phyloP scores from a whole-genome alignment of 1,284 basidiomycete genomes.

The Heimioporus retisporus region DNA sequence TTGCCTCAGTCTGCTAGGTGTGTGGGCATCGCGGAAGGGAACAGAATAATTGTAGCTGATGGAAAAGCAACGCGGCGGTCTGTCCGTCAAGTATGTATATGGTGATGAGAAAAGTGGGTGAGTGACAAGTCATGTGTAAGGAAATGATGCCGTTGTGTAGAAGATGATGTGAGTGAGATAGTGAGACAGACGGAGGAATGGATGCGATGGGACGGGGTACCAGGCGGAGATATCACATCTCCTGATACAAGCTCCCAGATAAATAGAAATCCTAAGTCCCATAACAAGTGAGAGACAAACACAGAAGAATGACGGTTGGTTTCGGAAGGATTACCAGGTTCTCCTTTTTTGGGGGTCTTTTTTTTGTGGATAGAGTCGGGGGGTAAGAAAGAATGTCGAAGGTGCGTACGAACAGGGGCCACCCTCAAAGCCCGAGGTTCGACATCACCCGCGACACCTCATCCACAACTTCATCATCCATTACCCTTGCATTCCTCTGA shows the following conservation, averaged over 20 bases:
- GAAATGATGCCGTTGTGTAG: slow-evolving; percentile 42
- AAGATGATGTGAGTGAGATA: slow-evolving; percentile 42
- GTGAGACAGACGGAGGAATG: slow-evolving; percentile 29
- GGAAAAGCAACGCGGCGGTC: slow-evolving; percentile 17
- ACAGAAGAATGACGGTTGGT: slow-evolving; percentile 22
- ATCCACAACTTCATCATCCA: slow-evolving; percentile 72
- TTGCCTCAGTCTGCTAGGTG: slow-evolving; percentile 19
- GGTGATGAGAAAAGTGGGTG: slow-evolving; percentile 15
- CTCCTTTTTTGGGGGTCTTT: slow-evolving; percentile 17
- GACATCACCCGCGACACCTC: slow-evolving; percentile 84
- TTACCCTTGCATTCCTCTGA: slow-evolving; percentile 57
- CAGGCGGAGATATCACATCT: slow-evolving; percentile 31
- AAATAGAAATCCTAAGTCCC: slow-evolving; percentile 48
- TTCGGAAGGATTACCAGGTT: slow-evolving; percentile 22
- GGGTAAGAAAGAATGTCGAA: slow-evolving; percentile 16
- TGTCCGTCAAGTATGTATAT: slow-evolving; percentile 33
- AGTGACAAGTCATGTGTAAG: slow-evolving; percentile 28
- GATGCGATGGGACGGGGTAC: slow-evolving; percentile 38
- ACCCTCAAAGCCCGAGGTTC: slow-evolving; percentile 73
- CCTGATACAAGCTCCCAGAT: slow-evolving; percentile 43
- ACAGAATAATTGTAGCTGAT: slow-evolving; percentile 23
- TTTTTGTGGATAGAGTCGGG: slow-evolving; percentile 12
- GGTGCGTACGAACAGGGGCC: slow-evolving; percentile 29
- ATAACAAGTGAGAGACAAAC: slow-evolving; percentile 30
- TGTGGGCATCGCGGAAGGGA: slow-evolving; percentile 19